These are phyloP conservation scores for Metarhizium robertsii DNA, from an alignment of 2,329 filamentous ascomycete species.

Conservation along the genomic window DNA sequence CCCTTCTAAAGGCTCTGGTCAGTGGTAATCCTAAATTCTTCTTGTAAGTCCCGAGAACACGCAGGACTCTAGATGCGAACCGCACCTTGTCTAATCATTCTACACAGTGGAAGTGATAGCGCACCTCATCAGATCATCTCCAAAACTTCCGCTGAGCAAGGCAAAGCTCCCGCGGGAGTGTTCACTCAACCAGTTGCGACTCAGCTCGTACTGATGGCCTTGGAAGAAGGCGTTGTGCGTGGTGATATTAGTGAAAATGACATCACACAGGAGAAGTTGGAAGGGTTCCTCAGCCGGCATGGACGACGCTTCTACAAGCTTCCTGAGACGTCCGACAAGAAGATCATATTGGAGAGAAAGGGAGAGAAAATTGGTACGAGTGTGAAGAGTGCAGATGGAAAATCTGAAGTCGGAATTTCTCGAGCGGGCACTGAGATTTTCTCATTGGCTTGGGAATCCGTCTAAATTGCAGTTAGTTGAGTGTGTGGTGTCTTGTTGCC, in stretches of 20 bases:
- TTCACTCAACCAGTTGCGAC: constrained; percentile 69
- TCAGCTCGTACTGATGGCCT: constrained; percentile 50
- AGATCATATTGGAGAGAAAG: constrained; percentile 30
- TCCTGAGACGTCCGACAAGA: constrained; percentile 17
- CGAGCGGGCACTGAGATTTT: constrained; percentile 31
- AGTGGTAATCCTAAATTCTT: constrained; percentile 59
- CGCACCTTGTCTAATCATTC: not conserved
- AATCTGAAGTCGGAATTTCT: constrained; percentile 34
- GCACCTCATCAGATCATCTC: constrained; percentile 54
- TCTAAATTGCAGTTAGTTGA: not conserved
- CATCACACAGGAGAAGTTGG: constrained; percentile 45
- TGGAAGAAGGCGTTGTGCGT: constrained; percentile 52
- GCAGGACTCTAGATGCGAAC: not conserved
- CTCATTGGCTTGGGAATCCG: constrained; percentile 25
- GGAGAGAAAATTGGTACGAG: constrained; percentile 30
- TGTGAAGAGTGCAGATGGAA: constrained; percentile 27
- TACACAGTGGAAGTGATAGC: constrained; percentile 43
- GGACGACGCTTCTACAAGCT: constrained; percentile 46
- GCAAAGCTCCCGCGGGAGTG: constrained; percentile 60
- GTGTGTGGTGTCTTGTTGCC: not conserved
- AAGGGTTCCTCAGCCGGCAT: constrained; percentile 42
- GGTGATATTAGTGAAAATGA: constrained; percentile 40
- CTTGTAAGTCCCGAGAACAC: constrained; percentile 27
- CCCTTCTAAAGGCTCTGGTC: constrained; percentile 56
- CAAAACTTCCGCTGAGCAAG: constrained; percentile 40